Conservation (phyloP, 192 early-diverging fungal genomes). For the Coemansia sp. region DNA sequence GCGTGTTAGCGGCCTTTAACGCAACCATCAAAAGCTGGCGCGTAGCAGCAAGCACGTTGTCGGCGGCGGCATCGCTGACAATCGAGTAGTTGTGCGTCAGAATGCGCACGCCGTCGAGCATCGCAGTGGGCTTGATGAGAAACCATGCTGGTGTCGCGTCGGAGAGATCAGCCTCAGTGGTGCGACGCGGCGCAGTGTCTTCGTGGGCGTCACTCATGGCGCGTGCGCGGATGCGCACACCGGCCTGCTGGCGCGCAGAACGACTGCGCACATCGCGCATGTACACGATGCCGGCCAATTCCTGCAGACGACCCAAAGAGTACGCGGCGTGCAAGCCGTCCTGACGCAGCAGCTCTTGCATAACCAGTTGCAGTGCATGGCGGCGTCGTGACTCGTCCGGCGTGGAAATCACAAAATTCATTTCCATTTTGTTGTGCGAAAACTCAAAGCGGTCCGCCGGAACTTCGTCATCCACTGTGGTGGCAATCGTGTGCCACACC, state of each 20-base stretch:
- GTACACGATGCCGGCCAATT: constrained; percentile 41
- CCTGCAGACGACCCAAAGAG: constrained; percentile 31
- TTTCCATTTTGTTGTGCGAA: constrained; percentile 41
- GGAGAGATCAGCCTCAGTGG: constrained; percentile 14
- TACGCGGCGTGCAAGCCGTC: constrained; percentile 10
- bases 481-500: constrained; percentile 54
- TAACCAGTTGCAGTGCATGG: constrained; percentile 38
- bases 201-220: constrained; percentile 21
- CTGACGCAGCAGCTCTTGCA: constrained; percentile 41
- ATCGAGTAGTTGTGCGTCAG: constrained; percentile 54
- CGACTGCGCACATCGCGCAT: constrained; percentile 52
- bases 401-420: constrained; percentile 35
- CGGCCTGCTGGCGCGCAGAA: constrained; percentile 21
- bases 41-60: constrained; percentile 46
- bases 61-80: constrained; percentile 37
- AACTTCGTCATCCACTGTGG: constrained; percentile 51
- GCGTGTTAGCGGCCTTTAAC: constrained; percentile 48
- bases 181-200: neutral
- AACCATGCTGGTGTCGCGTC: constrained; percentile 54
- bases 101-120: constrained; percentile 48
- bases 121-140: constrained; percentile 40
- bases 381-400: constrained; percentile 24
- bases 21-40: constrained; percentile 51
- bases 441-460: constrained; percentile 43
- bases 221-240: constrained; percentile 30